Evolutionary conservation across 176 grass and related monocot genomes (phyloP).

Genomic region (Aegilops bicornis): DNA sequence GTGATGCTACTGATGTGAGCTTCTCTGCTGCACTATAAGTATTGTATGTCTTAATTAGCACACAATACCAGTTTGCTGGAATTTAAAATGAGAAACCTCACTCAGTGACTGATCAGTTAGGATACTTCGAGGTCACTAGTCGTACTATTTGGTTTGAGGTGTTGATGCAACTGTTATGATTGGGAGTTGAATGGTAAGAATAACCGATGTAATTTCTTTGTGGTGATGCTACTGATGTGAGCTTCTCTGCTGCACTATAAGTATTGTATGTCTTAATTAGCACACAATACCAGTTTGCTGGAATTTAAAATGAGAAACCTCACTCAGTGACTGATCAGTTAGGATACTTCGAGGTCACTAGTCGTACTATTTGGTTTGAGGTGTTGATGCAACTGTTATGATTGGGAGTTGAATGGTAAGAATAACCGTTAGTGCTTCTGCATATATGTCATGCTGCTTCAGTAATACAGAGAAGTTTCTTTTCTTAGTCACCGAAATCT

Average conservation of each 20-base stretch:
- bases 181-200: neutral
- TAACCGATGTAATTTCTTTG: neutral
- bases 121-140: neutral
- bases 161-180: neutral
- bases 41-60: neutral
- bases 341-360: neutral
- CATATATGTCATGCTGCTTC: slow-evolving; percentile 18
- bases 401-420: neutral
- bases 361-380: neutral
- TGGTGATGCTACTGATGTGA: neutral
- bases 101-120: neutral
- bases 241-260: neutral
- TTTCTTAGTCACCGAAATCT: neutral
- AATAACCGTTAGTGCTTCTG: neutral
- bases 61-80: neutral
- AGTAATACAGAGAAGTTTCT: slow-evolving; percentile 23
- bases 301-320: neutral
- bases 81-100: neutral
- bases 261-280: neutral
- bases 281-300: neutral
- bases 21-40: neutral
- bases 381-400: neutral
- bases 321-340: neutral
- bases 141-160: neutral
- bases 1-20: neutral